Base-by-base conservation (phyloP, 352 stramenopile genomes). In the Globisporangium megalacanthum region DNA sequence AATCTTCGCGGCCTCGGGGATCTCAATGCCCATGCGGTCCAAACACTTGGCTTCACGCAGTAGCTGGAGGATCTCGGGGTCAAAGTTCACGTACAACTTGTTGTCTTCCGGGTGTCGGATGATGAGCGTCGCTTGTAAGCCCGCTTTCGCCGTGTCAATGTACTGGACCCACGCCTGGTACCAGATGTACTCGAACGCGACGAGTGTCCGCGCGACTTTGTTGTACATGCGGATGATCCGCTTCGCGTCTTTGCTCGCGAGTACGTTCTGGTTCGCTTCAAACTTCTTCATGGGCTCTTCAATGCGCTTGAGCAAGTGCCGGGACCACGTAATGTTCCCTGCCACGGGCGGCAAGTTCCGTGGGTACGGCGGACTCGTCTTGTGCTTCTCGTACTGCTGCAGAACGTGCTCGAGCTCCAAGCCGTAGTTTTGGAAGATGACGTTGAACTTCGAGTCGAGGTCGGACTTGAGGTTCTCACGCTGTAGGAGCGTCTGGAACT, bases 171-270 rank as follows among this genome's bases (percentile, higher is more conserved):
- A 99, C 17, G 97, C 97, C 60, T 99, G 96, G 64, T 99, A 98
- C 97, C 96, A 99, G 39, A 98, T 97, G 75, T 99, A 99, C 73
- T 99, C 97, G 65, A 99, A 99, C 17, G 92, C 94, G 8, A 99
- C 96, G 19, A 99, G 82, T 13, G 97, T 99, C 13, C 95, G 78
- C 29, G 97, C 97, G 15, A 99, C 93, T 62, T 99, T 99, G 77
- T 99, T 99, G 83, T 99, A 99, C 83, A 98, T 98, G 55, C 97
- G 97, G 62, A 99, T 98, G 63, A 99, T 98, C 1, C 95, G 91
- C 65, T 98, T 98, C 15, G 94, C 95, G 62, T 99, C 96, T 69
- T 99, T 98, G 47, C 88, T 97, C 1, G 93, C 92, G 19, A 99
- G 72, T 2, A 99, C 95, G 49, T 97, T 98, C 69, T 99, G 94